Evolutionary conservation across 208 protist genomes (phyloP), one percentile per base, ranked within the genome.

Genomic region (Phytomonas serpens): DNA sequence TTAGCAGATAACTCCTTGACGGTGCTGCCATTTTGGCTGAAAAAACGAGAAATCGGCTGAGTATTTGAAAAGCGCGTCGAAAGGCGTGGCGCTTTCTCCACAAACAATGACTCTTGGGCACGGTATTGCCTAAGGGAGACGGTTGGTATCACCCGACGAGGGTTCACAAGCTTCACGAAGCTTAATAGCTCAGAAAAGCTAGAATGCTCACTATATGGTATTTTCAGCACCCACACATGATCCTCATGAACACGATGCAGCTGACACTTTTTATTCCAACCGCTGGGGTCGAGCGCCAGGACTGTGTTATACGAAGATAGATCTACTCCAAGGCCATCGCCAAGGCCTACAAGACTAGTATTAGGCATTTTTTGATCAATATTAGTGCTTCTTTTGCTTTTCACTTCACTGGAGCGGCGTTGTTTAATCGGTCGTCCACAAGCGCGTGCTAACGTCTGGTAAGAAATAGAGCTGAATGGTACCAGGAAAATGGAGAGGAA

Each of bases 131-230:
- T 81, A 64, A 76, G 34, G 0, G 88, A 93, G 6, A 97, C 92
- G 1, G 92, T 94, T 19, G 92, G 89, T 4, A 94, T 72, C 10
- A 97, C 76, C 5, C 62, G 66, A 0, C 34, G 42, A 0, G 92
- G 92, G 77, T 95, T 93, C 10, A 94, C 57, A 63, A 88, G 80
- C 42, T 38, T 71, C 6, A 95, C 89, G 80, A 97, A 97, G 31
- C 80, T 70, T 16, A 93, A 36, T 71, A 97, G 77, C 72, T 97
- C 92, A 10, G 79, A 67, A 75, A 97, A 95, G 67, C 80, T 84
- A 73, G 85, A 85, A 83, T 97, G 92, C 73, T 97, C 92, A 67
- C 88, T 94, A 73, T 97, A 97, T 9, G 92, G 89, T 2, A 97
- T 76, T 32, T 78, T 70, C 11, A 96, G 73, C 31, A 88, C 63